Conservation (phyloP, 1,284 basidiomycete species). For the Caloboletus inedulis region DNA sequence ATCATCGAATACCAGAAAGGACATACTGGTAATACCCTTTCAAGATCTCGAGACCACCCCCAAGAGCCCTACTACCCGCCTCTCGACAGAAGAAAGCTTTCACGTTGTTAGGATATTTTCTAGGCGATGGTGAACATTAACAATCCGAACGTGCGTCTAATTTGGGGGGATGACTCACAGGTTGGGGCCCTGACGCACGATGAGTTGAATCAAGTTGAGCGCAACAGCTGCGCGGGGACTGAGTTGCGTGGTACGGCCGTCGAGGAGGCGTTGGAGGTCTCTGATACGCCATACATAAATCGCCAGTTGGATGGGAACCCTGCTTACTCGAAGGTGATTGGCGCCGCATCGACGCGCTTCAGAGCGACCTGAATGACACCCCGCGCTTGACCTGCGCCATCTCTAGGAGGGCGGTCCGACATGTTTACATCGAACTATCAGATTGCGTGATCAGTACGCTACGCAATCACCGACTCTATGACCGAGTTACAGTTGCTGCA, state of each 20-base stretch:
- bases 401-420: conserved; percentile 24
- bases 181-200: conserved; percentile 31
- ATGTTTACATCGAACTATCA: conserved; percentile 33
- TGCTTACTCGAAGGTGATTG: conserved; percentile 27
- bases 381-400: conserved; percentile 15
- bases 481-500: conserved; percentile 14
- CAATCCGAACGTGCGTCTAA: background rate
- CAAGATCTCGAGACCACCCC: conserved; percentile 32
- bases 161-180: conserved; percentile 17
- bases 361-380: conserved; percentile 17
- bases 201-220: conserved; percentile 29
- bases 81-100: conserved; percentile 33
- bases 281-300: conserved; percentile 14
- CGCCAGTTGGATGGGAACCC: too few species aligned
- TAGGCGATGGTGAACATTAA: conserved; percentile 3
- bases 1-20: background rate
- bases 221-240: conserved; percentile 26
- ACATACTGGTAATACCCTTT: conserved; percentile 32
- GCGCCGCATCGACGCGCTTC: conserved; percentile 30
- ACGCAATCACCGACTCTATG: background rate
- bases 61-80: conserved; percentile 27
- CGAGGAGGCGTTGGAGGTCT: conserved; percentile 26
- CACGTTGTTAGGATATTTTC: conserved; percentile 34
- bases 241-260: conserved; percentile 26
- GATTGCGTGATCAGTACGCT: background rate